Conservation (phyloP, 2,329 filamentous ascomycete genomes). For the Cryphonectria carpinicola region DNA sequence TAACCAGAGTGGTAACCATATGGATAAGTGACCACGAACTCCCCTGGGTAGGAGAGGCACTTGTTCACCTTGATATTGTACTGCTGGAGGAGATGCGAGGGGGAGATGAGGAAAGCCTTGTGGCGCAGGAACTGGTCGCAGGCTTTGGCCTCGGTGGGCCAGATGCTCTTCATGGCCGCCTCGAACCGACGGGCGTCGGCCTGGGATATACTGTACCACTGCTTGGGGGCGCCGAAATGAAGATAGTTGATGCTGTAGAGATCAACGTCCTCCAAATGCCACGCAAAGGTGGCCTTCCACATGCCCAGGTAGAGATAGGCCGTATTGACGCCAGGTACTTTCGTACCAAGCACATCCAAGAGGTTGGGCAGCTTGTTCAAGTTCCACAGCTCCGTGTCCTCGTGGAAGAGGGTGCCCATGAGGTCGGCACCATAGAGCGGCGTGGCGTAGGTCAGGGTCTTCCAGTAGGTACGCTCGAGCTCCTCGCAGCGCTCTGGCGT, state of each 20-base stretch:
- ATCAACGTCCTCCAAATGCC: slow-evolving; percentile 98
- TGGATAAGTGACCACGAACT: slow-evolving; percentile 97
- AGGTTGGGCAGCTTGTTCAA: slow-evolving; percentile 92
- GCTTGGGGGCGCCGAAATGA: slow-evolving; percentile 96
- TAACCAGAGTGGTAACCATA: slow-evolving; percentile 99
- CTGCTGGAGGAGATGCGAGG: slow-evolving; percentile 80
- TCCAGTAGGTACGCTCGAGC: slow-evolving; percentile 95
- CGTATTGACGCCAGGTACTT: slow-evolving; percentile 96
- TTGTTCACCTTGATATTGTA: slow-evolving; percentile 97
- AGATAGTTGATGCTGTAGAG: slow-evolving; percentile 99
- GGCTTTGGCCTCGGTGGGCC: slow-evolving; percentile 92
- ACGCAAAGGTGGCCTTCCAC: slow-evolving; percentile 99
- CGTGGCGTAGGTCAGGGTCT: slow-evolving; percentile 90
- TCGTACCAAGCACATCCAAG: slow-evolving; percentile 90
- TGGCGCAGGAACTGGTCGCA: slow-evolving; percentile 96
- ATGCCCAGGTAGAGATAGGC: slow-evolving; percentile 97
- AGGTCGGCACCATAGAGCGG: slow-evolving; percentile 97
- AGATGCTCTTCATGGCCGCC: slow-evolving; percentile 91
- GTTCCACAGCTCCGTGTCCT: slow-evolving; percentile 85
- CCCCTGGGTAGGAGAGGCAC: slow-evolving; percentile 91
- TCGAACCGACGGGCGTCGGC: slow-evolving; percentile 92
- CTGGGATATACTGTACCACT: slow-evolving; percentile 99
- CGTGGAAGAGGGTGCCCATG: slow-evolving; percentile 92
- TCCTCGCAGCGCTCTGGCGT: slow-evolving; percentile 92
- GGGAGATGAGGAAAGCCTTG: slow-evolving; percentile 96